Percentiles rank a stretch among this genome's conserved stretches.
Evolutionary conservation across 495 filamentous ascomycete genomes (phyloP).

Genomic region (Recurvomyces mirabilis): DNA sequence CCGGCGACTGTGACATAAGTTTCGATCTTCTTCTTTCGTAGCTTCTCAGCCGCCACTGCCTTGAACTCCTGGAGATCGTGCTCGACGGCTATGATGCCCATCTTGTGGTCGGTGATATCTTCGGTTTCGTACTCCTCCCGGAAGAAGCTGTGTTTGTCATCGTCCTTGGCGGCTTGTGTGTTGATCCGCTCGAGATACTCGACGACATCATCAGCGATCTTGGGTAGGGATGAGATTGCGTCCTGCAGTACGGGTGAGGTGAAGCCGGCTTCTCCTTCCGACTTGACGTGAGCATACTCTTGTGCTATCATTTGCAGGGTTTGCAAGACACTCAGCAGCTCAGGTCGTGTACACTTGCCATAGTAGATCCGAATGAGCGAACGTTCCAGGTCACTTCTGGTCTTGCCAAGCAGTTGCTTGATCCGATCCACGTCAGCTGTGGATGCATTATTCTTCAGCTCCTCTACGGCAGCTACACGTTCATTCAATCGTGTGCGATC

Average conservation of each 20-base stretch:
- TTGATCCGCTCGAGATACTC: conserved; percentile 78
- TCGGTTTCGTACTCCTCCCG: conserved; percentile 75
- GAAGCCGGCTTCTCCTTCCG: conserved; percentile 61
- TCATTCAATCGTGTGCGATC: conserved; percentile 68
- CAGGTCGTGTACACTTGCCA: conserved; percentile 67
- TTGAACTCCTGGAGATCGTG: conserved; percentile 73
- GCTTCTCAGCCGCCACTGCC: conserved; percentile 52
- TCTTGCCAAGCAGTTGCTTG: conserved; percentile 53
- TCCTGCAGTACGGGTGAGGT: conserved; percentile 56
- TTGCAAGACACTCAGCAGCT: conserved; percentile 76
- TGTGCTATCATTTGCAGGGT: conserved; percentile 69
- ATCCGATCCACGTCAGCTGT: conserved; percentile 61
- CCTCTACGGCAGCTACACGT: conserved; percentile 79
- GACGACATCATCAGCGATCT: conserved; percentile 57
- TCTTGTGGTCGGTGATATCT: conserved; percentile 71
- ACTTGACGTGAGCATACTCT: conserved; percentile 57
- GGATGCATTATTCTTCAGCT: conserved; percentile 59
- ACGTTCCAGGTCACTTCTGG: conserved; percentile 77
- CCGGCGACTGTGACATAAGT: conserved; percentile 71
- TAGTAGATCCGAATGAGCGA: conserved; percentile 95
- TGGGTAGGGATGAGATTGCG: conserved; percentile 65
- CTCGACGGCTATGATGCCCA: conserved; percentile 87
- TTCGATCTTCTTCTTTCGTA: conserved; percentile 61
- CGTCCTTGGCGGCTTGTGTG: conserved; percentile 63
- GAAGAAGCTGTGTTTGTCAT: conserved; percentile 94